phyloP scores from a whole-genome alignment of 164 flowering plant genomes.

The Echeveria elegans region DNA sequence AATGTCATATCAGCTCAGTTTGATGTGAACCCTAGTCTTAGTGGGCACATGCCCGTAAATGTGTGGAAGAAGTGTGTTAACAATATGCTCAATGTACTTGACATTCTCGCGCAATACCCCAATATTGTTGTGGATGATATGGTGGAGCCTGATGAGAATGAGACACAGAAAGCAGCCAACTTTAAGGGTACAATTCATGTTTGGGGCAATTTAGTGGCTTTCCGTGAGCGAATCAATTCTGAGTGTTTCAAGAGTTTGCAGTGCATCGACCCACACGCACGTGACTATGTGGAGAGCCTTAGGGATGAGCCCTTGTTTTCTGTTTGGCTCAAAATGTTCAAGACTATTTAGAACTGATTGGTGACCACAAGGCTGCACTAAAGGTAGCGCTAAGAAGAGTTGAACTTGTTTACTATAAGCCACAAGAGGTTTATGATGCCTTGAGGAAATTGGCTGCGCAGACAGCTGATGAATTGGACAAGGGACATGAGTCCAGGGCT shows the following conservation, averaged over 20 bases:
- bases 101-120: conserved; percentile 60
- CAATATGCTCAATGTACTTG: conserved; percentile 63
- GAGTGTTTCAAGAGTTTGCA: conserved; percentile 94
- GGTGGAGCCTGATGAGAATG: conserved; percentile 88
- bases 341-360: conserved; percentile 53
- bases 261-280: conserved; percentile 84
- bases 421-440: conserved; percentile 92
- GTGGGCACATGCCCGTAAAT: conserved; percentile 84
- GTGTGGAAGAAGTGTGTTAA: conserved; percentile 88
- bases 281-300: conserved; percentile 83
- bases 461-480: conserved; percentile 32
- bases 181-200: conserved; percentile 58
- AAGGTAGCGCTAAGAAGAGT: conserved; percentile 77
- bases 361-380: conserved; percentile 68
- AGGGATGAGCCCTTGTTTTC: conserved; percentile 76
- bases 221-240: conserved; percentile 66
- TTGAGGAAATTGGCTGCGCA: conserved; percentile 77
- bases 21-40: conserved; percentile 86
- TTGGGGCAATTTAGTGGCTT: conserved; percentile 95
- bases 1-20: conserved; percentile 86
- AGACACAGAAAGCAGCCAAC: conserved; percentile 68
- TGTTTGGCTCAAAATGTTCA: conserved; percentile 90
- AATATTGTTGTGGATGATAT: conserved; percentile 80
- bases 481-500: conserved; percentile 34
- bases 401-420: conserved; percentile 85